A percentile compares a stretch with the other conserved stretches of the same genome.
These are phyloP conservation scores for Boletus coccyginus DNA, from an alignment of 768 basidiomycete species.

Conservation along the genomic window DNA sequence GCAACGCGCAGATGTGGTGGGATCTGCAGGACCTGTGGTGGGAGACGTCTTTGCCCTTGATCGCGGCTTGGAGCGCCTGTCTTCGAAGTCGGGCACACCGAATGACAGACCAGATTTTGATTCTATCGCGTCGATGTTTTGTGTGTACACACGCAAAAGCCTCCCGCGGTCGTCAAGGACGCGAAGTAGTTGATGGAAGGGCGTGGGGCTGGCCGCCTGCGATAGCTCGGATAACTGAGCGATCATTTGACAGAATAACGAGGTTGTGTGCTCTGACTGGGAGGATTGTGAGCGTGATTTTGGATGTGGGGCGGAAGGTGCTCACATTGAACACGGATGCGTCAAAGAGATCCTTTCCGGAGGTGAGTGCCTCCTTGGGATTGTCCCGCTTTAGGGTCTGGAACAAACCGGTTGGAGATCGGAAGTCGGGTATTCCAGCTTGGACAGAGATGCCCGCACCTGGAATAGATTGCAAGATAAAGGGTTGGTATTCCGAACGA, in stretches of 20 bases:
- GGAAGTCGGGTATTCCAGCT: constrained; percentile 88
- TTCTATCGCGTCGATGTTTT: constrained; percentile 92
- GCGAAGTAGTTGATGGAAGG: constrained; percentile 76
- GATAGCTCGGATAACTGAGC: constrained; percentile 76
- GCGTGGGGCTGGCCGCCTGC: constrained; percentile 68
- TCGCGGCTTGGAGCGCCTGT: constrained; percentile 52
- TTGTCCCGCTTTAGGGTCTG: constrained; percentile 75
- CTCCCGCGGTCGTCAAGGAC: constrained; percentile 71
- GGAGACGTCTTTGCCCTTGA: constrained; percentile 41
- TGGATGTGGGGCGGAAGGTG: neutral
- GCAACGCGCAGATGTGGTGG: constrained; percentile 6
- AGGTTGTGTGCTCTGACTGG: constrained; percentile 72
- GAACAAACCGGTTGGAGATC: constrained; percentile 79
- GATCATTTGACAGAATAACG: constrained; percentile 87
- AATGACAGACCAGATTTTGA: constrained; percentile 82
- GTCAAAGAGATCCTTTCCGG: constrained; percentile 88
- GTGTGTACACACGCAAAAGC: constrained; percentile 85
- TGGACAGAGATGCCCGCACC: constrained; percentile 88
- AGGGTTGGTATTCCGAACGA: constrained; percentile 2
- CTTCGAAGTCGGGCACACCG: constrained; percentile 73
- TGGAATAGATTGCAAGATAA: constrained; percentile 24
- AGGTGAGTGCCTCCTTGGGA: constrained; percentile 64
- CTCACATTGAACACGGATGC: constrained; percentile 85
- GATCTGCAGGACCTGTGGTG: constrained; percentile 12
- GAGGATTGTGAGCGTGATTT: constrained; percentile 20